Conservation (phyloP, 495 filamentous ascomycete species). For the Penicillium bovifimosum region DNA sequence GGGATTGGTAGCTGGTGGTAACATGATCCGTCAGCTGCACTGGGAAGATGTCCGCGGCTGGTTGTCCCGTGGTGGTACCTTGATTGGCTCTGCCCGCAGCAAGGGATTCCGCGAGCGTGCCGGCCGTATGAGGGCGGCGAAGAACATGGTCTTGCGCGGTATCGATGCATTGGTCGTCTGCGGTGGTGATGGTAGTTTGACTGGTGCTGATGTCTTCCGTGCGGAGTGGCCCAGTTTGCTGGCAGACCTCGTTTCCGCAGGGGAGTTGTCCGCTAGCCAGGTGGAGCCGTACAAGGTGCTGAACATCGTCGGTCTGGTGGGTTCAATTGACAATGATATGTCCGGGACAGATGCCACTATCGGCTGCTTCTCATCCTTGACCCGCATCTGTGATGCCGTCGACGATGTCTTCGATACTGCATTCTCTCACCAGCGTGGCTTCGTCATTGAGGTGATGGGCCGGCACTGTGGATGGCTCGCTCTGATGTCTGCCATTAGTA, state of each 20-base stretch:
- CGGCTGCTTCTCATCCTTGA: constrained; percentile 89
- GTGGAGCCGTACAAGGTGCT: constrained; percentile 67
- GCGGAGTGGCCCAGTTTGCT: constrained; percentile 85
- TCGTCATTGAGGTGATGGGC: constrained; percentile 99
- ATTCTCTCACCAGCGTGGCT: constrained; percentile 92
- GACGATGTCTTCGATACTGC: constrained; percentile 97
- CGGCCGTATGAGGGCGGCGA: constrained; percentile 77
- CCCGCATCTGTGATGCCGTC: constrained; percentile 86
- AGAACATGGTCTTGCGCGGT: constrained; percentile 86
- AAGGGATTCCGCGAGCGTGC: constrained; percentile 81
- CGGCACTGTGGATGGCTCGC: constrained; percentile 98
- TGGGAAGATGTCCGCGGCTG: constrained; percentile 97
- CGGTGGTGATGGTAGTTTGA: constrained; percentile 95
- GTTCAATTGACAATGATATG: constrained; percentile 98
- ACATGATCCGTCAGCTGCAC: constrained; percentile 76
- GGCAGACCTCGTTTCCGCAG: constrained; percentile 68
- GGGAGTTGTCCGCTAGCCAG: constrained; percentile 64
- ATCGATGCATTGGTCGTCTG: constrained; percentile 97
- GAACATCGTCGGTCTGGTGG: constrained; percentile 94
- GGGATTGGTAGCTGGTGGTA: constrained; percentile 83
- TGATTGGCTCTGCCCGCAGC: constrained; percentile 94
- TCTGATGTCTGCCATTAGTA: constrained; percentile 92
- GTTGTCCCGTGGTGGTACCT: constrained; percentile 88
- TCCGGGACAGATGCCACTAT: constrained; percentile 96
- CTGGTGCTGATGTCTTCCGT: constrained; percentile 90